Evolutionary conservation across 345 rosid genomes (phyloP), one percentile per base, ranked within the genome.

Genomic region (Brassica carinata): DNA sequence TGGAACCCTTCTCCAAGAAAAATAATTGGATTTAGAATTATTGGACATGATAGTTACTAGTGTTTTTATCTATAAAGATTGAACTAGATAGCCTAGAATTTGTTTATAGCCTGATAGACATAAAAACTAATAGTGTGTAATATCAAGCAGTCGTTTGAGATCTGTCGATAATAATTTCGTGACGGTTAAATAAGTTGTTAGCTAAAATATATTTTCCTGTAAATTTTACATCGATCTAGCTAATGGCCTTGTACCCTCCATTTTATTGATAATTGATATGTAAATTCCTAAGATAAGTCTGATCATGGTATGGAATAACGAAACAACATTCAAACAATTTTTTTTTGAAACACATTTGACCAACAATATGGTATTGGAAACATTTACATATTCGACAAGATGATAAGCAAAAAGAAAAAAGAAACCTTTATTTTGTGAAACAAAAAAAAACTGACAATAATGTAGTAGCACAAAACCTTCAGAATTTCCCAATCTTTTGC

Each of bases 311-410:
- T 31, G 45, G 14, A 72, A 71, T 48, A 43, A 76, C 9, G 1
- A 9, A 29, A 76, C 71, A 48, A 17, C 72, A 59, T 29, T 55
- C 30, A 67, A 19, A 61, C 59, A 79, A 61, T 19, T 43, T 61
- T 62, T 26, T 27, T 51, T 36, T 15, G 7, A 8, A 11, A 62
- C 71, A 74, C 19, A 34, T 5, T 48, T 67, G 69, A 62, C 71
- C 31, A 69, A 64, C 71, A 69, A 18, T 62, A 27, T 62, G 26
- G 10, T 64, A 34, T 40, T 69, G 69, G 4, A 38, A 34, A 75
- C 76, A 75, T 75, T 63, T 71, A 76, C 79, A 64, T 38, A 40
- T 59, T 36, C 53, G 17, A 69, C 34, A 69, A 74, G 18, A 55
- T 55, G 53, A 71, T n/a, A 77, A 63, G 51, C 34, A 5, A 45